phyloP scores from a whole-genome alignment of 2,329 filamentous ascomycete genomes.

The Fusarium sororula region DNA sequence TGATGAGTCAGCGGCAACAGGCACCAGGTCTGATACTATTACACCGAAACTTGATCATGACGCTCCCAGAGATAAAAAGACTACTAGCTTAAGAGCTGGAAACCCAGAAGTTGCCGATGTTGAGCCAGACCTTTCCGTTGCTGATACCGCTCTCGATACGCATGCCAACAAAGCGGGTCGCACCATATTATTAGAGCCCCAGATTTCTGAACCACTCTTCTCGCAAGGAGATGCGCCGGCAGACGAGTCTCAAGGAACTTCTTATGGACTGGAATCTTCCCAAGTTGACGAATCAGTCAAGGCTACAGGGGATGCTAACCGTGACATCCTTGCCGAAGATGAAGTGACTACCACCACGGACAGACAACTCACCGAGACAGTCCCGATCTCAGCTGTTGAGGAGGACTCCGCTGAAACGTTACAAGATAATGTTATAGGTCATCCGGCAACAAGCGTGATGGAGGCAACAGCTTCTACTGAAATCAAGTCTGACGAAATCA shows the following conservation, averaged over 20 bases:
- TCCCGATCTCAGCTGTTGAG: background rate
- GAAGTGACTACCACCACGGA: background rate
- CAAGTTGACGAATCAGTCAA: constrained; percentile 35
- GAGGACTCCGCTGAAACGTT: background rate
- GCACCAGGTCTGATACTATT: background rate
- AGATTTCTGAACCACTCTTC: constrained; percentile 46
- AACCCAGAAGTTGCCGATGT: background rate
- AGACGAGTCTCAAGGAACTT: constrained; percentile 39
- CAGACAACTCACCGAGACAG: background rate
- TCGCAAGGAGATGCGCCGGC: constrained; percentile 43
- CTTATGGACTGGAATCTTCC: constrained; percentile 32
- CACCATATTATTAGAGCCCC: constrained; percentile 32
- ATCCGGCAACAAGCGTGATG: background rate
- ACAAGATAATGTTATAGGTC: background rate
- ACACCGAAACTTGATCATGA: background rate
- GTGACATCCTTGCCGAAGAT: background rate
- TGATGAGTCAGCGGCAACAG: background rate
- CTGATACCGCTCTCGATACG: background rate
- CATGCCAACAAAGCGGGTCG: background rate
- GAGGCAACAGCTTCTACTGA: background rate
- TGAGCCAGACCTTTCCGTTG: background rate
- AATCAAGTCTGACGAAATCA: background rate
- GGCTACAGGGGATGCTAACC: background rate
- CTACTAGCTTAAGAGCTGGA: background rate
- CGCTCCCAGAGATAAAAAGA: background rate